Evolutionary conservation across 768 basidiomycete species (phyloP).

Genomic region (Tremella mesenterica): DNA sequence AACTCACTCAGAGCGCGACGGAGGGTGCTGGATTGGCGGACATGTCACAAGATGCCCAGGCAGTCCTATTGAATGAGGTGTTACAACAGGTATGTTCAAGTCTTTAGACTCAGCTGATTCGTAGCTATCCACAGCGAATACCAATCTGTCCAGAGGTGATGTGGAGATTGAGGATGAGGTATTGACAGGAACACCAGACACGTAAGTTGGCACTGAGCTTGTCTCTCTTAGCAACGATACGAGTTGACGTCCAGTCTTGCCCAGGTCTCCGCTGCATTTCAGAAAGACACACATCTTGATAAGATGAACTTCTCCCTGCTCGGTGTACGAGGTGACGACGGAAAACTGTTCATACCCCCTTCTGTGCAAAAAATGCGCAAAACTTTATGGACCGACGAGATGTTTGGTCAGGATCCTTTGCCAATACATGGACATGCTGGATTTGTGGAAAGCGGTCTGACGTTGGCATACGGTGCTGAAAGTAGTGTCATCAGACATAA

Average conservation of each 20-base stretch:
- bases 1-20: conserved; percentile 21
- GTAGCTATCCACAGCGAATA: conserved; percentile 26
- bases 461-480: conserved; percentile 38
- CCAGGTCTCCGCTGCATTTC: conserved; percentile 14
- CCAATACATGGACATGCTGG: conserved; percentile 33
- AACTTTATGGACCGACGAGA: conserved; percentile 23
- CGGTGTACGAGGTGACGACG: conserved; percentile 41
- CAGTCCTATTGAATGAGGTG: conserved; percentile 32
- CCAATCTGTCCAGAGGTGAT: conserved; percentile 1
- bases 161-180: conserved; percentile 29
- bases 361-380: conserved; percentile 39
- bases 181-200: conserved; percentile 14
- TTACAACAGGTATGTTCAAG: conserved; percentile 28
- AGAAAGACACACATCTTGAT: conserved; percentile 17
- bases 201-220: conserved; percentile 8
- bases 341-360: conserved; percentile 40
- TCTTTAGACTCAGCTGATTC: not conserved
- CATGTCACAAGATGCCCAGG: conserved; percentile 27
- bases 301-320: conserved; percentile 38
- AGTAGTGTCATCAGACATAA: conserved; percentile 27
- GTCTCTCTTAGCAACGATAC: not conserved
- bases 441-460: conserved; percentile 31
- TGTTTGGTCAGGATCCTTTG: conserved; percentile 30
- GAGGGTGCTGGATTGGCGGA: conserved; percentile 19
- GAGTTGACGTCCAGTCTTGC: not conserved